Base-by-base conservation (phyloP, 164 flowering plant species). In the Nymphaea colorata region DNA sequence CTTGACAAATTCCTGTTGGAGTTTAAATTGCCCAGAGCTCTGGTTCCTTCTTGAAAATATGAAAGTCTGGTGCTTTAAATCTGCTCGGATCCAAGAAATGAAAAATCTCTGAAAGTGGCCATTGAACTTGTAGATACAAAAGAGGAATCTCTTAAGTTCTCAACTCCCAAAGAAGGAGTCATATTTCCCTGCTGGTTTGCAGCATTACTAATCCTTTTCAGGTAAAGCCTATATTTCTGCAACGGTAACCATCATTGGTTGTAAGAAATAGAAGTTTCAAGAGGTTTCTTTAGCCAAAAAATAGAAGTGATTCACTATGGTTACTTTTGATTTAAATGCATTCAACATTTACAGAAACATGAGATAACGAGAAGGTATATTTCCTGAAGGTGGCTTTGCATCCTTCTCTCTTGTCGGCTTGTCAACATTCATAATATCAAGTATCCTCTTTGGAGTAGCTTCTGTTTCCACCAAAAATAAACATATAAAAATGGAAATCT, bases 371-470 rank as follows among this genome's bases (percentile, higher is more conserved):
- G 16, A 61, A 61, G 42, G 41, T 17, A 65, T 59, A 17, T 10
- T 75, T 65, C 98, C 93, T 93, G 98, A 64, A 93, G 83, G 78
- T 93, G 97, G 82, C 98, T 93, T 93, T 15, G 98, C 98, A 44
- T 90, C 98, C 75, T 93, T 90, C 76, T 93, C 98, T 74, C 98
- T 79, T 55, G 96, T 86, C 64, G 90, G 90, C 65, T 90, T 85
- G 57, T 89, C 92, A 62, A 86, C 96, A 75, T 90, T 85, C 97
- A 93, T 93, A 67, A 90, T 62, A 65, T 93, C 97, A 69, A 93
- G 87, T 69, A 93, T 93, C 79, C 83, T 90, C 83, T 93, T 93
- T 0, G 98, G 98, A 65, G 87, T 89, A 65, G 98, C 96, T 79
- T 91, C 98, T 93, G 87, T 80, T 78, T 12, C 14, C 51, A 25